Base-by-base conservation (phyloP, 179 eudicot genomes). In the Vitellaria paradoxa region DNA sequence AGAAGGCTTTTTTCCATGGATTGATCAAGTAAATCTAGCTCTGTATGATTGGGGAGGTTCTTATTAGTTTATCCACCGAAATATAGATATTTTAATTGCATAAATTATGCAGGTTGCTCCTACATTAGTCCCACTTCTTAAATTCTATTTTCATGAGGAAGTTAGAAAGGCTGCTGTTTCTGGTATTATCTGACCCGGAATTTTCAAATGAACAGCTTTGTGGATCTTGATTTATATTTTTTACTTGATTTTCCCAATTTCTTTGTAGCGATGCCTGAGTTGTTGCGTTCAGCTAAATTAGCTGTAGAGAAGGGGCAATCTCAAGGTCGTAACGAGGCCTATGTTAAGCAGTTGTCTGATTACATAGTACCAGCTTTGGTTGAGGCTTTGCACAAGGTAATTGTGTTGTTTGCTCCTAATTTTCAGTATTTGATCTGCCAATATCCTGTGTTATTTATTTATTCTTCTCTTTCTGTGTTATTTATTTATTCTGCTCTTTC, bases 1-100 rank as follows among this genome's bases (percentile, higher is more conserved):
- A 85, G 98, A 93, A 76, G 97, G 97, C 6, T 93, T 93, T 77
- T 93, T 81, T 79, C 98, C 98, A 26, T 93, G 98, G 98, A 93
- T 92, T 66, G 98, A 93, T 82, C 98, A 92, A 91, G 98, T 93
- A 77, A 42, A 76, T 83, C 17, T 75, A 21, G 52, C 46, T 7
- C 2, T 67, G 9, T 20, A 17, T 68, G n/a, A 61, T 4, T 73
- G 21, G 4, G 21, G 68, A 11, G 45, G 1, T 60, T 60, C 64
- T n/a, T 60, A 60, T 60, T n/a, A 20, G 20, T n/a, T 9, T 60
- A 59, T n/a, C 64, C 20, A n/a, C 23, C 57, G 60, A 57, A 73
- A 45, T 66, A 42, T 65, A 4, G 64, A 7, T 60, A n/a, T n/a
- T 21, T 60, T 60, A 60, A n/a, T 50, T 9, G 14, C 30, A 30